A percentile compares a stretch with the other conserved stretches of the same genome.
Conservation (phyloP, 176 grass and related monocot species). For the Juncus inflexus region DNA sequence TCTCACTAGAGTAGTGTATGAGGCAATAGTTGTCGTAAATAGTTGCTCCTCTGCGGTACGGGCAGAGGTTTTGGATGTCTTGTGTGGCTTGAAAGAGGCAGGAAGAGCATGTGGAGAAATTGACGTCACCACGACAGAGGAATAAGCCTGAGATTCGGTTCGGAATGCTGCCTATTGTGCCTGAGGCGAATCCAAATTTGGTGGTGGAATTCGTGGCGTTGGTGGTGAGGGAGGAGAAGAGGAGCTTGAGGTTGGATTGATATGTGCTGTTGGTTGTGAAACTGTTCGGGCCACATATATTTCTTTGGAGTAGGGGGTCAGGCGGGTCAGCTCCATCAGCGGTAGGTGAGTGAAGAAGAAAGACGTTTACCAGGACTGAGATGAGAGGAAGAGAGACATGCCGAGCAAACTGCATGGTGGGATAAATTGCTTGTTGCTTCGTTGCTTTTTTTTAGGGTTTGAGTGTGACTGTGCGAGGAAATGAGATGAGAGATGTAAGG, state of each 20-base stretch:
- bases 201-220: slow-evolving; percentile 22
- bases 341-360: background rate
- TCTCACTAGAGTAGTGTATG: slow-evolving; percentile 46
- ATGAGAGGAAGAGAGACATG: background rate
- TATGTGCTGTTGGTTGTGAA: slow-evolving; percentile 42
- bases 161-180: slow-evolving; percentile 14
- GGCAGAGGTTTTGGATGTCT: slow-evolving; percentile 22
- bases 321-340: too few relatives aligned
- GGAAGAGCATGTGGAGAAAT: slow-evolving; percentile 26
- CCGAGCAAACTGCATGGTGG: too few relatives aligned
- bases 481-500: too few relatives aligned
- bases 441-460: too few relatives aligned
- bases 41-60: slow-evolving; percentile 19
- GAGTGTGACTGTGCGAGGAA: too few relatives aligned
- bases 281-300: slow-evolving; percentile 12
- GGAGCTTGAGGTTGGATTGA: slow-evolving; percentile 33
- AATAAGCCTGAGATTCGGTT: slow-evolving; percentile 29
- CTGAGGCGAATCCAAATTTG: slow-evolving; percentile 17
- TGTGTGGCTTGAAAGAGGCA: slow-evolving; percentile 7
- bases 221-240: slow-evolving; percentile 6
- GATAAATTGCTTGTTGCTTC: too few relatives aligned
- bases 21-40: slow-evolving; percentile 53
- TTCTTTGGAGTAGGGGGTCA: background rate
- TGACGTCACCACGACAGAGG: slow-evolving; percentile 36
- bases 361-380: background rate